A percentile compares a stretch with the other conserved stretches of the same genome.
Conservation (phyloP, 306 rosid species). For the Dryas drummondii region DNA sequence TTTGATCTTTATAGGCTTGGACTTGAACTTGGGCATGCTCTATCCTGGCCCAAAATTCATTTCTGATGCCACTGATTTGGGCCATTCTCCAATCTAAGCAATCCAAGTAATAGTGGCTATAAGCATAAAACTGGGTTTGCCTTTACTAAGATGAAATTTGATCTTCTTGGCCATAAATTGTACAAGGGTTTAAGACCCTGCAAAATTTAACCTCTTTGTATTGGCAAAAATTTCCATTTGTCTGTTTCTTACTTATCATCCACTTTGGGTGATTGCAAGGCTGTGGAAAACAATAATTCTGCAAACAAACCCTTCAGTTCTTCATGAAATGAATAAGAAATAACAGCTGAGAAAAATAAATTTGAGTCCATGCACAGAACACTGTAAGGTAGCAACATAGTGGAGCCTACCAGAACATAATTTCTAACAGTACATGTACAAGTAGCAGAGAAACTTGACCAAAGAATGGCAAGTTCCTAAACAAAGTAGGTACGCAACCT, state of each 20-base stretch:
- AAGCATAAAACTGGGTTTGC: not conserved
- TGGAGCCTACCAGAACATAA: not conserved
- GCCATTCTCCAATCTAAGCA: not conserved
- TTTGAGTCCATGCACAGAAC: not conserved
- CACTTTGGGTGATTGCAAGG: too few species aligned
- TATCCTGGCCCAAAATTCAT: not conserved
- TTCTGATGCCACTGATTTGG: not conserved
- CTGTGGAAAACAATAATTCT: not conserved
- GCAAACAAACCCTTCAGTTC: not conserved
- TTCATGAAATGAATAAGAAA: not conserved
- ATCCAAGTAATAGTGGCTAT: not conserved
- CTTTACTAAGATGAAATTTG: not conserved
- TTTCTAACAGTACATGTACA: slow-evolving; percentile 8
- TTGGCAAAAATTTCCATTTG: not conserved
- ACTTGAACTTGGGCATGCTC: not conserved
- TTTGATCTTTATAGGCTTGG: not conserved
- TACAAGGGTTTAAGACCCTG: not conserved
- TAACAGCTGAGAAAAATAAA: slow-evolving; percentile 1
- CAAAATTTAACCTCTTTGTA: too few species aligned
- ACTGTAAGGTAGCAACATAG: not conserved
- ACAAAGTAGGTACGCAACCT: slow-evolving; percentile 6
- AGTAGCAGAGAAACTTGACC: not conserved
- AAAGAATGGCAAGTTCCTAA: not conserved
- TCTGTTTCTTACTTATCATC: not conserved
- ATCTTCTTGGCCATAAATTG: too few species aligned